A percentile compares a stretch with the other conserved stretches of the same genome.
These are phyloP conservation scores for Biscogniauxia marginata DNA, from an alignment of 2,329 filamentous ascomycete species.

Conservation along the genomic window DNA sequence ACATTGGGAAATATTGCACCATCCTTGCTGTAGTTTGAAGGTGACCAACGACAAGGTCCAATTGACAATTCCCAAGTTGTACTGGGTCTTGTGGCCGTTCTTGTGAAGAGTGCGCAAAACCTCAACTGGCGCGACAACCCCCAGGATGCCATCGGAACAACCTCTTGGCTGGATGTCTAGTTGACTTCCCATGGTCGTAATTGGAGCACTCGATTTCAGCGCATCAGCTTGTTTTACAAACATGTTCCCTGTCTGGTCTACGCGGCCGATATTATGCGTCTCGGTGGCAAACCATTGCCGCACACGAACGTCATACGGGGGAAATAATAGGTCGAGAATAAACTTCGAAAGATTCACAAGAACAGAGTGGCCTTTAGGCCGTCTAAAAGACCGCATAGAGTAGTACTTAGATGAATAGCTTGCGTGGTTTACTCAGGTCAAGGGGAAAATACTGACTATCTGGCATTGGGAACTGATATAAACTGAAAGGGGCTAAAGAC, in stretches of 20 bases:
- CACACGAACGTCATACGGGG: slow-evolving; percentile 16
- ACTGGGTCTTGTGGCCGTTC: slow-evolving; percentile 63
- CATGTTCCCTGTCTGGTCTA: slow-evolving; percentile 23
- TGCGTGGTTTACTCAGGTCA: no score
- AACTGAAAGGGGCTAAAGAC: no score
- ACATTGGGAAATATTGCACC: slow-evolving; percentile 30
- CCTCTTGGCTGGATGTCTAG: slow-evolving; percentile 61
- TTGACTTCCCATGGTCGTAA: slow-evolving; percentile 64
- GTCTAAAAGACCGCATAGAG: no score
- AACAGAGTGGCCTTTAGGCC: no score
- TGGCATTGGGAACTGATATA: no score
- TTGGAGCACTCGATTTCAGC: slow-evolving; percentile 54
- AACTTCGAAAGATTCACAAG: no score
- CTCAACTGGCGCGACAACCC: slow-evolving; percentile 69
- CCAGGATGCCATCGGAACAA: slow-evolving; percentile 72
- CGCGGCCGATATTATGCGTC: slow-evolving; percentile 14
- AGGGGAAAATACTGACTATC: no score
- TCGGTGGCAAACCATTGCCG: slow-evolving; percentile 19
- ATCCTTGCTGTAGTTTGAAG: not conserved
- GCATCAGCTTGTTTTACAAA: slow-evolving; percentile 54
- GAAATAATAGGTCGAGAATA: no score
- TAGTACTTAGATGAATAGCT: no score
- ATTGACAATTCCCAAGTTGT: slow-evolving; percentile 69
- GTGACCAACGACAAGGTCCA: slow-evolving; percentile 50
- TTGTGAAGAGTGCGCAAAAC: slow-evolving; percentile 66